phyloP scores from a whole-genome alignment of 192 early-diverging fungal genomes.

The Radiomyces spectabilis region DNA sequence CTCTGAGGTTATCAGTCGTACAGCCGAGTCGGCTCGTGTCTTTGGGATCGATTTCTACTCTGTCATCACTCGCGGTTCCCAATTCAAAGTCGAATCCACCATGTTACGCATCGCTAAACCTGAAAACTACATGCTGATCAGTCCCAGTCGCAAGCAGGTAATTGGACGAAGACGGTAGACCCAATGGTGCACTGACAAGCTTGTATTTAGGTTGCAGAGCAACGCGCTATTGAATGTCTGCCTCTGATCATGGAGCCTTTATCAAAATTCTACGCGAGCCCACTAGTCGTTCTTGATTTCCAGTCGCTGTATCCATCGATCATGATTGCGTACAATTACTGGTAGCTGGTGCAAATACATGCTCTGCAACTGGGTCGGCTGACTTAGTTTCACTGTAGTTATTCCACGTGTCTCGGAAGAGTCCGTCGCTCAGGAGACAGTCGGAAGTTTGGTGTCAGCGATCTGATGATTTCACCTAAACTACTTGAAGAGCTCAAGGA shows the following conservation, averaged over 20 bases:
- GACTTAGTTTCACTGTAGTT: too few relatives aligned
- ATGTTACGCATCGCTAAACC: slow-evolving; percentile 64
- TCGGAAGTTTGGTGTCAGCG: slow-evolving; percentile 57
- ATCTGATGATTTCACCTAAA: slow-evolving; percentile 51
- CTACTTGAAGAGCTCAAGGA: slow-evolving; percentile 59
- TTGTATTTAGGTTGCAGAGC: slow-evolving; percentile 53
- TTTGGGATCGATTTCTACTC: slow-evolving; percentile 88
- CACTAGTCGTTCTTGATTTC: slow-evolving; percentile 87
- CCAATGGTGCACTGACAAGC: too few relatives aligned
- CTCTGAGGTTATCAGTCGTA: slow-evolving; percentile 58
- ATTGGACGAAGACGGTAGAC: background rate
- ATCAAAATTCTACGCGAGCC: slow-evolving; percentile 76
- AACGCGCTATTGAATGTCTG: slow-evolving; percentile 77
- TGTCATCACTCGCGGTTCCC: slow-evolving; percentile 83
- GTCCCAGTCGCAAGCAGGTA: slow-evolving; percentile 65
- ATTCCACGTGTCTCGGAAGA: slow-evolving; percentile 81
- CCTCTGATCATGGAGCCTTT: slow-evolving; percentile 86
- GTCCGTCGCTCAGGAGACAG: slow-evolving; percentile 22
- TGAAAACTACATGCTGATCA: slow-evolving; percentile 73
- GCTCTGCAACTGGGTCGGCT: too few relatives aligned
- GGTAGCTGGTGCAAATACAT: slow-evolving; percentile 28
- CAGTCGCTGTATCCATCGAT: slow-evolving; percentile 92
- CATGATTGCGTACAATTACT: slow-evolving; percentile 96
- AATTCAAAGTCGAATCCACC: slow-evolving; percentile 86
- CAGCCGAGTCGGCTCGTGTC: slow-evolving; percentile 80